Evolutionary conservation across 2,329 filamentous ascomycete species (phyloP), one percentile per base, ranked within the genome.

Genomic region (Fusarium fracticaudum): DNA sequence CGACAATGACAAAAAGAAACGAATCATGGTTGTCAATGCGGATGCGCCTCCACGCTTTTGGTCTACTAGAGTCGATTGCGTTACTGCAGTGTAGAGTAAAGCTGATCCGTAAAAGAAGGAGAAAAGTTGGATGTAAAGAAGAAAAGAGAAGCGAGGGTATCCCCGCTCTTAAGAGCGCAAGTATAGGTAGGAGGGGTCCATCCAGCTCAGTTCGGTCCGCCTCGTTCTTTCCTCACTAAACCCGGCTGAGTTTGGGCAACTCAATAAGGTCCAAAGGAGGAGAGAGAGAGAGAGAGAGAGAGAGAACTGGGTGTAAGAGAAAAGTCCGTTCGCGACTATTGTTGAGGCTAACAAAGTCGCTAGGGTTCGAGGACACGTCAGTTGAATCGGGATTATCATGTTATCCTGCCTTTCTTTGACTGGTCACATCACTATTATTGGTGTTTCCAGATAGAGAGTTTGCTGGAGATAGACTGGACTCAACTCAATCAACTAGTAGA

Each of bases 121-220:
- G 43, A 69, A 73, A 65, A 59, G 67, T 58, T 63, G 68, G 64
- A 73, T 65, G 53, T 48, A 41, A 73, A 54, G 47, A 45, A 53
- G 50, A 60, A 60, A 41, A 65, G 64, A 58, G 41, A 50, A 57
- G 58, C 60, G 48, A 68, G 53, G 54, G 40, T 35, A 73, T 59
- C 70, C 71, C 44, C 29, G 71, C 17, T 68, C 50, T 71, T 71
- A 73, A 62, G 14, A 57, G 12, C 8, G 48, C 40, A 62, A 40
- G 17, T 71, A 73, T 71, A 66, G 70, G 51, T 71, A 67, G 70
- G 51, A 60, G 59, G 59, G 69, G 55, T 62, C 61, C 35, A 48
- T 61, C 45, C 40, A 64, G 26, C 26, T 53, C 31, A 22, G 41
- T 60, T 29, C 41, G 38, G 47, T 54, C 66, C 66, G 66, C 66